Evolutionary conservation across 1,284 basidiomycete genomes (phyloP).

Genomic region (Austroboletus niveus): DNA sequence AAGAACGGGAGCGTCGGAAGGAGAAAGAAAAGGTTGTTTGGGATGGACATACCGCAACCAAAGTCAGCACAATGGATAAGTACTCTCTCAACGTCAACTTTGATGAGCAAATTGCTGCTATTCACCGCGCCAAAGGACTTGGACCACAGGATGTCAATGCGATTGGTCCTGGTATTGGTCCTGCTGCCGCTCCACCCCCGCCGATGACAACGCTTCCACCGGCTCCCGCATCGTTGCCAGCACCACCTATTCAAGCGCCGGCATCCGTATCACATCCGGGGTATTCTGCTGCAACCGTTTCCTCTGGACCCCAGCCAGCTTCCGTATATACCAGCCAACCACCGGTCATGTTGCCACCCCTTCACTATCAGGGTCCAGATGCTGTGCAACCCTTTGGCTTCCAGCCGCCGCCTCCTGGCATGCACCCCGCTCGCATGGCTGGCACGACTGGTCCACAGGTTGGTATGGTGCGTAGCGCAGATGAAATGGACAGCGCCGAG

Average conservation of each 20-base stretch:
- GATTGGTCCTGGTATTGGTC: conserved; percentile 83
- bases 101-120: conserved; percentile 93
- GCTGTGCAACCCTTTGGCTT: conserved; percentile 76
- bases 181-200: conserved; percentile 65
- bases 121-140: conserved; percentile 86
- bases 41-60: conserved; percentile 94
- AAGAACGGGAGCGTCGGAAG: conserved; percentile 72
- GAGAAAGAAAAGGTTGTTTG: conserved; percentile 92
- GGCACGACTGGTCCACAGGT: conserved; percentile 52
- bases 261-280: conserved; percentile 42
- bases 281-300: conserved; percentile 72
- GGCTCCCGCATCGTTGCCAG: conserved; percentile 62
- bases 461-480: conserved; percentile 70
- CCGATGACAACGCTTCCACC: conserved; percentile 58
- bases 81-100: conserved; percentile 90
- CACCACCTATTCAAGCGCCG: conserved; percentile 51
- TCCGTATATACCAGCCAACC: conserved; percentile 58
- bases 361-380: conserved; percentile 78
- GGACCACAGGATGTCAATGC: conserved; percentile 76
- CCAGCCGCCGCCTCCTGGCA: conserved; percentile 56
- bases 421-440: conserved; percentile 52
- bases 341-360: conserved; percentile 77
- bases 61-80: conserved; percentile 83
- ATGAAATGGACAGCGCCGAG: conserved; percentile 72
- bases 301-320: conserved; percentile 78